Base-by-base conservation (phyloP, 2,329 filamentous ascomycete species). In the Trichoderma sp. region DNA sequence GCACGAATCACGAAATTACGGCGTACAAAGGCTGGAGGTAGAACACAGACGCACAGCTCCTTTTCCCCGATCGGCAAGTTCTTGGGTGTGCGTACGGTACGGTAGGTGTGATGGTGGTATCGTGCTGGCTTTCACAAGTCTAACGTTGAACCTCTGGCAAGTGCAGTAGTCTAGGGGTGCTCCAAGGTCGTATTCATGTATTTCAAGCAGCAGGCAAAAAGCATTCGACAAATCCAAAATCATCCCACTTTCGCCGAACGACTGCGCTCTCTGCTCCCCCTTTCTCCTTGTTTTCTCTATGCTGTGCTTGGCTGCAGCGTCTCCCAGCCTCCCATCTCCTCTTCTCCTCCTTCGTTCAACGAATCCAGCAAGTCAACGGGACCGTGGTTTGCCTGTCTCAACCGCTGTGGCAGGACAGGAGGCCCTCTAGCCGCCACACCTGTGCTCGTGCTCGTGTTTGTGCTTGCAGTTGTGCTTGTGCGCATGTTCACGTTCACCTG, bases 291-390 rank as follows among this genome's bases (percentile, higher is more conserved):
- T 24, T 19, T 24, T 26, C 7, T 34, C 63, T 65, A 65, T 21
- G 63, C 39, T 44, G 72, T 72, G 61, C 72, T 78, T 28, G 84
- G 84, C 72, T 83, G 83, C 71, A 87, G 70, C 5, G 83, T 82
- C 70, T 86, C 82, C 83, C 84, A 87, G 24, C 81, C 79, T 14
- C 81, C 80, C 74, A 85, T 77, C 44, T 81, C 81, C 30, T 81
- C 81, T 43, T 75, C 75, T n/a, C 71, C 74, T 21, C 75, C 78
- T 51, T 85, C 82, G 50, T 79, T 80, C 39, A 85, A 71, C 52
- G 84, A 77, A 67, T 85, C 84, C 19, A 85, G 71, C 50, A 80
- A 69, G 66, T 78, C 78, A 55, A 78, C 73, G 5, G 75, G 73
- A 12, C 73, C 74, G 52, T 71, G 69, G 41, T 72, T 69, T 43